Evolutionary conservation across 2,329 filamentous ascomycete genomes (phyloP).

Genomic region (Magnaporthales sp.): DNA sequence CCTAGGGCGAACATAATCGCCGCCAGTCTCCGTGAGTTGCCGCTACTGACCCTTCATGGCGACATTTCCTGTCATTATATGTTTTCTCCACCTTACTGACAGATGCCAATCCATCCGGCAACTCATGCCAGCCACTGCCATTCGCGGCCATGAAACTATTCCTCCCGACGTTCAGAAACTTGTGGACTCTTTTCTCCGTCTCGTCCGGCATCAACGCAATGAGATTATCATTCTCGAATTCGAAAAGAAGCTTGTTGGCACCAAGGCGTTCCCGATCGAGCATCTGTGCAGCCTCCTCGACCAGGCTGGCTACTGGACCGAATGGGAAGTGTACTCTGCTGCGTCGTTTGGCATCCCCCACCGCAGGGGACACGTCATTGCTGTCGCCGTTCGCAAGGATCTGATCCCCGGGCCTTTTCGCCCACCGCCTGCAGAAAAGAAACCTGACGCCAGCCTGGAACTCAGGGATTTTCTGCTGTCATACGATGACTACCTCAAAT

Average conservation of each 20-base stretch:
- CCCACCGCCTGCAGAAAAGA: background rate
- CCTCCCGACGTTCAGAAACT: no score
- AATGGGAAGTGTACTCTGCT: background rate
- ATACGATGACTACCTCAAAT: background rate
- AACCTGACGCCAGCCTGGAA: background rate
- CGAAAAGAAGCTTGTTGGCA: background rate
- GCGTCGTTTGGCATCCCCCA: background rate
- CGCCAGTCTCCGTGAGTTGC: background rate
- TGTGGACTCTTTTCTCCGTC: background rate
- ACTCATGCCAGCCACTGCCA: no score
- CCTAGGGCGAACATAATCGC: background rate
- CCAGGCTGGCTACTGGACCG: background rate
- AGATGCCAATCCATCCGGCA: no score
- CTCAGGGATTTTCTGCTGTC: background rate
- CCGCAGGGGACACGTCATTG: background rate
- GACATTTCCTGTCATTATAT: no score
- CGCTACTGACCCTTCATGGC: no score
- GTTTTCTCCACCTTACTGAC: no score
- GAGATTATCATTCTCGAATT: background rate
- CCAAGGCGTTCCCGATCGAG: background rate
- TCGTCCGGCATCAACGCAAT: background rate
- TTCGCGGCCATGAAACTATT: no score
- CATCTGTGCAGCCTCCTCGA: background rate
- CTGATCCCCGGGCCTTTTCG: background rate
- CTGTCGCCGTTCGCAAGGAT: background rate